Evolutionary conservation across 139 green algal species (phyloP).

Genomic region (Tetraselmis striata): DNA sequence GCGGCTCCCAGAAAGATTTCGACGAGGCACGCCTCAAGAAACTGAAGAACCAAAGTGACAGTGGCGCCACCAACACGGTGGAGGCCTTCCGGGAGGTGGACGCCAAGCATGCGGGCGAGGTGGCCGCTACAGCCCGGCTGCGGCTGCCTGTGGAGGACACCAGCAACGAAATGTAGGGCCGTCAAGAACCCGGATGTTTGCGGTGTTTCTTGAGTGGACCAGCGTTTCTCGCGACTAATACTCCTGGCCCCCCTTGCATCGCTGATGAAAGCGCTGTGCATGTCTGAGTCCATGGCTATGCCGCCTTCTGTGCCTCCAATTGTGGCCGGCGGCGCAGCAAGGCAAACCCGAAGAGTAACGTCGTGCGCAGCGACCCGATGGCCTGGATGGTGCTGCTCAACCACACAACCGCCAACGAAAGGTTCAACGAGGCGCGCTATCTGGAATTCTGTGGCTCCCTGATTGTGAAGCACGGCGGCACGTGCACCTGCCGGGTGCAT

Average conservation of each 20-base stretch:
- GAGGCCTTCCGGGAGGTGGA: not conserved
- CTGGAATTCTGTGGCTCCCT: not conserved
- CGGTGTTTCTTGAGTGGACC: no score
- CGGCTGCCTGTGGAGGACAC: not conserved
- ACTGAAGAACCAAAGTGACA: not conserved
- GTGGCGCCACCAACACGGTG: not conserved
- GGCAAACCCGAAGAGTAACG: not conserved
- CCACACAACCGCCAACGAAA: not conserved
- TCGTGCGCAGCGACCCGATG: not conserved
- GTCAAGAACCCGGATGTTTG: no score
- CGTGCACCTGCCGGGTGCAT: not conserved
- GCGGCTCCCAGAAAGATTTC: no score
- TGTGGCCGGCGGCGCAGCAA: no score
- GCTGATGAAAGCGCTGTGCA: no score
- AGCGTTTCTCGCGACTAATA: no score
- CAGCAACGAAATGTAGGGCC: not conserved
- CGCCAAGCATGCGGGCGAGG: not conserved
- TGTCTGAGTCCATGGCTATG: no score
- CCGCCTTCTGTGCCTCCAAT: no score
- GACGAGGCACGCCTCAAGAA: no score
- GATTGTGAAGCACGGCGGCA: not conserved
- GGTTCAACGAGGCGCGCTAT: not conserved
- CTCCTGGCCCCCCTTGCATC: no score
- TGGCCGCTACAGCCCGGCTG: not conserved
- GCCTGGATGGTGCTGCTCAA: not conserved